Percentiles rank a stretch among this genome's conserved stretches.
Conservation (phyloP, 805 yeast genomes). For the Metschnikowia santaceciliae region DNA sequence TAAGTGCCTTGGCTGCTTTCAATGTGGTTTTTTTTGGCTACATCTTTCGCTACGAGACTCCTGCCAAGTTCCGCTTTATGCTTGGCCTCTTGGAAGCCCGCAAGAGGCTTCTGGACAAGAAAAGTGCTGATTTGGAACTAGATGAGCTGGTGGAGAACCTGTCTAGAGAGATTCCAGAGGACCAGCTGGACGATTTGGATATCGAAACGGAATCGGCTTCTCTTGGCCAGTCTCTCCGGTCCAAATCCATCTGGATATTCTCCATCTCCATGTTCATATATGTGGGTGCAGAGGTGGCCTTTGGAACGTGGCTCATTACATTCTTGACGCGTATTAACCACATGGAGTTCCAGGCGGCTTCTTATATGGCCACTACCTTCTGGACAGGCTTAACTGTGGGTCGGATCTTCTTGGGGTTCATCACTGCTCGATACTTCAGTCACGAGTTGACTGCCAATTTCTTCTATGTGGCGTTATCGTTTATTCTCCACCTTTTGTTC, state of each 20-base stretch:
- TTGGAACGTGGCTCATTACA: constrained; percentile 52
- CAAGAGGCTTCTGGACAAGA: not conserved
- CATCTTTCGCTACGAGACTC: constrained; percentile 41
- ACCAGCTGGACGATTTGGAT: constrained; percentile 7
- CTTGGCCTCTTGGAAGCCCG: constrained; percentile 13
- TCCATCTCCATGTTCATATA: constrained; percentile 43
- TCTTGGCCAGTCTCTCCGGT: constrained; percentile 31
- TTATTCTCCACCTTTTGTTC: constrained; percentile 27
- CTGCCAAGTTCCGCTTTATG: constrained; percentile 38
- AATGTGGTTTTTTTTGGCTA: constrained; percentile 21
- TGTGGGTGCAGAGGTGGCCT: constrained; percentile 50
- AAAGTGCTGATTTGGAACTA: not conserved
- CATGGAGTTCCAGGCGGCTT: constrained; percentile 33
- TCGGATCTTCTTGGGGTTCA: constrained; percentile 47
- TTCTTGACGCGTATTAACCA: constrained; percentile 40
- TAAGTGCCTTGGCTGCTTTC: constrained; percentile 25
- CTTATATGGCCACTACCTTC: constrained; percentile 47
- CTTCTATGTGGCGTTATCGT: constrained; percentile 32
- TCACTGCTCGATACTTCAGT: constrained; percentile 45
- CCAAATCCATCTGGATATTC: constrained; percentile 38
- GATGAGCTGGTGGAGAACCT: constrained; percentile 12
- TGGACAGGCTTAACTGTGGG: constrained; percentile 53
- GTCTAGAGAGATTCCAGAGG: not conserved
- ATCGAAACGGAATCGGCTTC: constrained; percentile 13
- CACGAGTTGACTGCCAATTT: constrained; percentile 47